Evolutionary conservation across 2,329 filamentous ascomycete genomes (phyloP).

Genomic region (Clarireedia paspali): DNA sequence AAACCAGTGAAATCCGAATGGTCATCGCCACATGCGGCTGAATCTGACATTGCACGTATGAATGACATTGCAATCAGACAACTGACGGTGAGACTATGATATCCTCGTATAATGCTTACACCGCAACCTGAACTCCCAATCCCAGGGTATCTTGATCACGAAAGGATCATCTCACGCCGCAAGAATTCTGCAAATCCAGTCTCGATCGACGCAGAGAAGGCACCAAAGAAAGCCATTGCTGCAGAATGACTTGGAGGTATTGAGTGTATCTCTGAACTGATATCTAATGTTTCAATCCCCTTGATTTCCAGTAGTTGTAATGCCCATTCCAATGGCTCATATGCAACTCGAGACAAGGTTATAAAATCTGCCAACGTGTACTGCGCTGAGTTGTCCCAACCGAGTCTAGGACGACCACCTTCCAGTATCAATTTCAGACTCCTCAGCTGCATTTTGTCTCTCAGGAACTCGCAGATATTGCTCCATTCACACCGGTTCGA

Average conservation of each 20-base stretch:
- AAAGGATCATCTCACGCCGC: constrained; percentile 23
- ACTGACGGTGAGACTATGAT: no score
- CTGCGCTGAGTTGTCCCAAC: constrained; percentile 42
- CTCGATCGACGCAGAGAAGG: constrained; percentile 53
- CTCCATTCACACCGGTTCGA: constrained; percentile 50
- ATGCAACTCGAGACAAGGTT: constrained; percentile 34
- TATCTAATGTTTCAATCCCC: constrained; percentile 41
- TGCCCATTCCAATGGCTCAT: constrained; percentile 50
- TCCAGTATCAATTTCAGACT: constrained; percentile 45
- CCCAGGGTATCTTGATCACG: neutral
- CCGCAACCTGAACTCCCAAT: neutral
- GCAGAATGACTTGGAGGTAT: constrained; percentile 40
- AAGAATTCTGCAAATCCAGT: constrained; percentile 47
- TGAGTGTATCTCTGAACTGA: constrained; percentile 46
- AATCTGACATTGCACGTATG: neutral
- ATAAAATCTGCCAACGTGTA: constrained; percentile 41
- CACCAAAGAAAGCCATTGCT: constrained; percentile 49
- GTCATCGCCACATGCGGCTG: constrained; percentile 1
- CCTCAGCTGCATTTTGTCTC: constrained; percentile 32
- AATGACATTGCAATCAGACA: no score
- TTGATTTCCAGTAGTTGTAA: constrained; percentile 44
- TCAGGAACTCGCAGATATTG: constrained; percentile 42
- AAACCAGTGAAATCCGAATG: neutral
- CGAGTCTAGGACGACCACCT: constrained; percentile 40
- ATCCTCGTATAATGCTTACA: constrained; percentile 2